Base-by-base conservation (phyloP, 2,329 filamentous ascomycete species). In the Talaromyces piceae region DNA sequence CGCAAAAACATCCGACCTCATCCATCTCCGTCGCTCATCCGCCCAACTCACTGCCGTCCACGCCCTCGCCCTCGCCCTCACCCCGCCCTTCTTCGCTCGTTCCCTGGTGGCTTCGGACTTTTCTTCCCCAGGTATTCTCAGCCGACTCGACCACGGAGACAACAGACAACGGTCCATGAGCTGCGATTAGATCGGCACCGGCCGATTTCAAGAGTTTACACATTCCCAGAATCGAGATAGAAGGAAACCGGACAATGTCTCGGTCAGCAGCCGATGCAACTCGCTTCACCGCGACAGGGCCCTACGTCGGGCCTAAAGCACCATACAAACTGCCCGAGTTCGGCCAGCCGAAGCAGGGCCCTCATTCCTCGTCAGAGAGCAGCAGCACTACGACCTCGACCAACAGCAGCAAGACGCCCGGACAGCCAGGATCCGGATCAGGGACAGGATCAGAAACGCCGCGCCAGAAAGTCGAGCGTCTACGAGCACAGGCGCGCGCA, bases 401-500 rank as follows among this genome's bases (percentile, higher is more conserved):
- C 26, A 1, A 13, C 5, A 20, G 8, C 28, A 20, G 20, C 23
- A 22, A 6, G 9, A 13, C n/a, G n/a, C n/a, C n/a, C n/a, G n/a
- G n/a, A 20, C 53, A 57, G 13, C 12, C 49, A 45, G 63, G 58
- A 13, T 59, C 64, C 20, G 61, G 63, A 60, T 2, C 54, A 54
- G 52, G 60, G 62, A 47, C 88, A 70, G 84, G 83, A 1, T 79
- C 85, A 47, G 50, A 88, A 70, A 85, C 83, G 1, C 79, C 85
- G 46, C 81, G 82, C 65, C 79, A 88, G 70, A 82, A 83, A 60
- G 84, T 88, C 30, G 78, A 81, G 57, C 77, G 85, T 54, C 71
- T 88, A 61, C 77, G 85, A 49, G 82, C 82, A 43, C 82, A 84
- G 55, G 83, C 86, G 64, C 75, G 82, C 53, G 81, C 81, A n/a